Base-by-base conservation (phyloP, 2,329 filamentous ascomycete genomes). In the Lasiodiplodia gonubiensis region DNA sequence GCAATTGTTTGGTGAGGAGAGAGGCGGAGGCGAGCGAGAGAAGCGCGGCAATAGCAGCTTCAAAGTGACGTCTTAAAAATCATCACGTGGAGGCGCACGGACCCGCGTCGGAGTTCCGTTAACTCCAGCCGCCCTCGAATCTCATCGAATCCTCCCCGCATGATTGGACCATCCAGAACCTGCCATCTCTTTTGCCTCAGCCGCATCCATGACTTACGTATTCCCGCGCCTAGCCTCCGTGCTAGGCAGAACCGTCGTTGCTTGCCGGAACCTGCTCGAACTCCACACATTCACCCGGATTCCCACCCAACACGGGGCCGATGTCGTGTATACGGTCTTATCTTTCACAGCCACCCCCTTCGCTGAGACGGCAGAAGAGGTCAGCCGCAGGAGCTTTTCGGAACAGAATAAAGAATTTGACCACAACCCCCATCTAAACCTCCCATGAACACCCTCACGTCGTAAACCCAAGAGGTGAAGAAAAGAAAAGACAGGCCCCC, bases 81-180 rank as follows among this genome's bases (percentile, higher is more conserved):
- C 12, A 33, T 59, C 64, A 66, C 64, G 64, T 66, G 64, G 10
- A 14, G 6, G 2, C 33, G 61, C 61, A 53, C 51, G 49, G 61
- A 11, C 60, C 14, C 12, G 18, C 12, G 51, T 18, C 39, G 64
- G 42, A 49, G 12, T 57, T 48, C 18, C 3, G 14, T 46, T 51
- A 66, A 66, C 53, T 59, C 64, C 64, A 66, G 63, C 51, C 42
- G 52, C 64, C 42, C 42, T 46, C 35, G 52, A 66, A 66, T 33
- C 63, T 33, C 63, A 57, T 66, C 64, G 64, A 66, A 66, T 37
- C 64, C n/a, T 21, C 52, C 8, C 23, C 16, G 35, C 63, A 48
- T 65, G 51, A 65, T 65, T 65, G 63, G 51, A 18, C 23, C 11
- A 6, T 12, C 23, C 23, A 52, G 23, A 52, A 30, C 48, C 18